Base-by-base conservation (phyloP, 441 rosid species). In the Gossypium davidsonii region DNA sequence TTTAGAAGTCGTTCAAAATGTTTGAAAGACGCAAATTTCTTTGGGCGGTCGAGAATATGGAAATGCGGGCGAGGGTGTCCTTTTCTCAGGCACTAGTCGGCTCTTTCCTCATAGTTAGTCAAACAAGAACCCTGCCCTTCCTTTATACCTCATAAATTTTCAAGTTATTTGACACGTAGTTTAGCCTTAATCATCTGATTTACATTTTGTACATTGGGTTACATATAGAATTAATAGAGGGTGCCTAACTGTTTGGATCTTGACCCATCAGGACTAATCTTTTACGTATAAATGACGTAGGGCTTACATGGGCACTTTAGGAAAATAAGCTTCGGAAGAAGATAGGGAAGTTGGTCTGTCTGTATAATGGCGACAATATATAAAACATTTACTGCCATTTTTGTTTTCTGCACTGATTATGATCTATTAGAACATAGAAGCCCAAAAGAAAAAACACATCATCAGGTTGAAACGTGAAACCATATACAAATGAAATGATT, bases 1-100 rank as follows among this genome's bases (percentile, higher is more conserved):
- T 82, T 83, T 79, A 65, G 55, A 25, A 42, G 74, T 71, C 7
- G 64, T 70, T 78, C 73, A 62, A 77, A 74, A 21, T 66, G 23
- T 52, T 6, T 51, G 62, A 28, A 44, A 17, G 59, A 23, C 3
- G 11, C 17, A 58, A 56, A 80, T 83, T 85, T 83, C 89, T 82
- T 83, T 84, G 91, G 91, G 67, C 89, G 91, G 91, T 74, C 77
- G 83, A 78, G 80, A 77, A 67, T 17, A 73, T 67, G 74, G 31
- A 57, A 53, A 53, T 9, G 23, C 23, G 23, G 18, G 59, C 4
- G 82, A 82, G 71, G 64, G 28, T 14, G 74, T 73, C 73, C 67
- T 23, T 60, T 55, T 62, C 63, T 34, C 18, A 1, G 21, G 20
- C 15, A 31, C 4, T 60, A 64, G 83, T 74, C 81, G 84, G 81